Conservation (phyloP, 108 stramenopile species). For the Cyclotella choctawhatcheeana region DNA sequence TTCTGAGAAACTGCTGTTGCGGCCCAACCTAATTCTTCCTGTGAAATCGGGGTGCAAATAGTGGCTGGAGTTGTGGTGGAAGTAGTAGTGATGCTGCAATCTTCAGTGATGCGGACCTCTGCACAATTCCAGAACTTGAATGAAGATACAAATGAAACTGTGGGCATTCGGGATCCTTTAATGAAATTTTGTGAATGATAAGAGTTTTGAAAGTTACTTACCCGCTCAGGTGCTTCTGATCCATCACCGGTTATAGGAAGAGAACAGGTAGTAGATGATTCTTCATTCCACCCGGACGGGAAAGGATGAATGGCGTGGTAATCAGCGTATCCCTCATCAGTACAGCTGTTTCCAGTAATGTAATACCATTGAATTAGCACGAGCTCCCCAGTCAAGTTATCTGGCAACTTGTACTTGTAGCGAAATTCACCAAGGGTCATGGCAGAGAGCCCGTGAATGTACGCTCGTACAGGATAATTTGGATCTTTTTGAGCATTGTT, state of each 20-base stretch:
- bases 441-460: slow-evolving; percentile 17
- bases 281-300: background rate
- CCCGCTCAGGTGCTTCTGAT: slow-evolving; percentile 13
- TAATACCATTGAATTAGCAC: slow-evolving; percentile 28
- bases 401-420: slow-evolving; percentile 11
- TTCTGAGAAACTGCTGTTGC: slow-evolving; percentile 14
- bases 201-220: background rate
- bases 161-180: no score
- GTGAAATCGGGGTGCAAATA: slow-evolving; percentile 11
- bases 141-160: no score
- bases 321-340: slow-evolving; percentile 8
- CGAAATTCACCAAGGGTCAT: background rate
- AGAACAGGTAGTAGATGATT: background rate
- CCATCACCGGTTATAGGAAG: slow-evolving; percentile 21
- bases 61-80: slow-evolving; percentile 13
- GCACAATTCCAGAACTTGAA: slow-evolving; percentile 20
- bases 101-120: slow-evolving; percentile 16
- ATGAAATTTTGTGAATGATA: no score
- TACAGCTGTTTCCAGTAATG: slow-evolving; percentile 13
- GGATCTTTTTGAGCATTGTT: slow-evolving; percentile 41
- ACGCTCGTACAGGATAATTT: slow-evolving; percentile 53
- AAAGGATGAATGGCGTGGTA: no score
- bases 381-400: slow-evolving; percentile 1
- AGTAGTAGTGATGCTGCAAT: slow-evolving; percentile 20
- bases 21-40: slow-evolving; percentile 11